Evolutionary conservation across 2,329 filamentous ascomycete species (phyloP).

Genomic region (Hypoxylon sp.): DNA sequence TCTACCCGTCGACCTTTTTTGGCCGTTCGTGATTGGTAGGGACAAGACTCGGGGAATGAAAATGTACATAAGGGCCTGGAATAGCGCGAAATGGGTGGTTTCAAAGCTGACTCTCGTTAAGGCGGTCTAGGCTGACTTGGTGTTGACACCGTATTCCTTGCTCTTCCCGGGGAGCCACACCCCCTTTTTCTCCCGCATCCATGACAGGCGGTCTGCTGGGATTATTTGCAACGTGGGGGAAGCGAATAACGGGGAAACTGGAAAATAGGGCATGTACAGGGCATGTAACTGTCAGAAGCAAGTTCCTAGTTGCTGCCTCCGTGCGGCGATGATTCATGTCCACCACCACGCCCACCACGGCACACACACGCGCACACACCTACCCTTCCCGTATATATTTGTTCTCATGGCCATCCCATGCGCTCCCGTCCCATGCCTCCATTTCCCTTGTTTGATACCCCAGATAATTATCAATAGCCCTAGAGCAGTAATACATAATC

Average conservation of each 20-base stretch:
- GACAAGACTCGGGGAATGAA: conserved; percentile 38
- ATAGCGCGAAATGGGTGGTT: conserved; percentile 43
- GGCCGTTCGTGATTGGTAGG: conserved; percentile 36
- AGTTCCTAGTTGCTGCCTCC: conserved; percentile 42
- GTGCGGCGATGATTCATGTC: conserved; percentile 47
- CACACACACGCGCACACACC: background rate
- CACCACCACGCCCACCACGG: conserved; percentile 39
- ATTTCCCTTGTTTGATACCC: conserved; percentile 45
- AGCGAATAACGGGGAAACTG: conserved; percentile 40
- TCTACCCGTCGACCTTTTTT: conserved; percentile 32
- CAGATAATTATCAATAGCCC: conserved; percentile 44
- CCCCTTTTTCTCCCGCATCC: conserved; percentile 42
- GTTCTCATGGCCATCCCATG: conserved; percentile 49
- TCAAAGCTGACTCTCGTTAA: conserved; percentile 52
- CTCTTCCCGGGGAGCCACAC: conserved; percentile 37
- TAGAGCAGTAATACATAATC: conserved; percentile 48
- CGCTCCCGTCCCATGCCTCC: conserved; percentile 47
- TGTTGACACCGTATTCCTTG: conserved; percentile 44
- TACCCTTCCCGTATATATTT: conserved; percentile 51
- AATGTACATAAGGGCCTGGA: conserved; percentile 20
- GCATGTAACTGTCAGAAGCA: conserved; percentile 42
- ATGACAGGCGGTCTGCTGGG: conserved; percentile 53
- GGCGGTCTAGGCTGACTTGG: conserved; percentile 55
- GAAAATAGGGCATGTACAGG: conserved; percentile 45
- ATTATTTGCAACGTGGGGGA: conserved; percentile 46